Evolutionary conservation across 2,329 filamentous ascomycete species (phyloP).

Genomic region (Alternaria burnsii): DNA sequence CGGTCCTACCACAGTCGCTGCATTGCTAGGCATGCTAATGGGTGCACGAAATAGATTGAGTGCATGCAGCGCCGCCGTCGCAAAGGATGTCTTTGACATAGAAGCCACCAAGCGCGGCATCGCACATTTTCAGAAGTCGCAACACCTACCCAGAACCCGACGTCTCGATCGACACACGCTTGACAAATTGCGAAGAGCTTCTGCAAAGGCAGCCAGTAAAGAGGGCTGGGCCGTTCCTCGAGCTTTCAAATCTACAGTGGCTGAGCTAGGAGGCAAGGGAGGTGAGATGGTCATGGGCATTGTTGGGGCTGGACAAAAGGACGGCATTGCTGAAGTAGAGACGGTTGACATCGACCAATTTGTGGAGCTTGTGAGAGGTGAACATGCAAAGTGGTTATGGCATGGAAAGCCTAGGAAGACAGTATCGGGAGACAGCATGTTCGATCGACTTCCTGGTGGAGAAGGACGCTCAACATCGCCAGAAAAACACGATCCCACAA

Average conservation of each 20-base stretch:
- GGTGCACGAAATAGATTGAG: slow-evolving; percentile 90
- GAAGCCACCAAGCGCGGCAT: slow-evolving; percentile 84
- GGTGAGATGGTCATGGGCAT: slow-evolving; percentile 97
- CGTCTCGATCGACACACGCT: slow-evolving; percentile 85
- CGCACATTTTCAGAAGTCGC: slow-evolving; percentile 85
- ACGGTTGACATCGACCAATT: slow-evolving; percentile 89
- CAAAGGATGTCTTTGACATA: slow-evolving; percentile 92
- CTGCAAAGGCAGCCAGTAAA: slow-evolving; percentile 86
- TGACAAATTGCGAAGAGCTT: slow-evolving; percentile 79
- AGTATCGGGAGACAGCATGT: slow-evolving; percentile 45
- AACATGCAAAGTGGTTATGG: slow-evolving; percentile 93
- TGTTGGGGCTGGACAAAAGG: slow-evolving; percentile 83
- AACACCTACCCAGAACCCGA: slow-evolving; percentile 80
- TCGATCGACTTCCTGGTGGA: slow-evolving; percentile 49
- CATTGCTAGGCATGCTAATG: slow-evolving; percentile 84
- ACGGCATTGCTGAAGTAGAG: slow-evolving; percentile 89
- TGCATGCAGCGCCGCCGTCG: slow-evolving; percentile 81
- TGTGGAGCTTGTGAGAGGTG: slow-evolving; percentile 77
- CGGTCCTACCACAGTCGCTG: slow-evolving; percentile 89
- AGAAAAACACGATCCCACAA: slow-evolving; percentile 58
- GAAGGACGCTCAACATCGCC: slow-evolving; percentile 60
- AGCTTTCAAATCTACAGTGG: slow-evolving; percentile 94
- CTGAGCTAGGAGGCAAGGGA: slow-evolving; percentile 90
- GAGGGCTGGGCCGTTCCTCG: slow-evolving; percentile 93
- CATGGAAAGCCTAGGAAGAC: slow-evolving; percentile 82